These are phyloP conservation scores for Spirogloea muscicola DNA, from an alignment of 139 green algal genomes.

Conservation along the genomic window DNA sequence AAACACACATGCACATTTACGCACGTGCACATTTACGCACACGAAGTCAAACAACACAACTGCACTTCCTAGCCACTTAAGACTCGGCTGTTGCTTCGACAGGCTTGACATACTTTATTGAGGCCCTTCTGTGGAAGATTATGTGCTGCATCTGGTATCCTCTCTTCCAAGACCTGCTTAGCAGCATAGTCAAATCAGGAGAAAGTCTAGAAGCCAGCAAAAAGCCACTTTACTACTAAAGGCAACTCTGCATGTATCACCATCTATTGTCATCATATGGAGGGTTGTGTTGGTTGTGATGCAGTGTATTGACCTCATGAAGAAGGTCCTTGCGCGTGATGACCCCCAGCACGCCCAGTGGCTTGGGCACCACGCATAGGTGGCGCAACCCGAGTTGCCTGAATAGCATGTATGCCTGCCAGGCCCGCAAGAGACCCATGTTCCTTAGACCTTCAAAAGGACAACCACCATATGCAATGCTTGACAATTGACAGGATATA, in stretches of 20 bases:
- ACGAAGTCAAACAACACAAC: not conserved
- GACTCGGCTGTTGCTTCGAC: not conserved
- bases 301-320: too few species aligned
- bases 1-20: not conserved
- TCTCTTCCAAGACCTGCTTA: too few species aligned
- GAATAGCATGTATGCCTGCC: constrained; percentile 70
- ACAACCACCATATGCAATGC: too few species aligned
- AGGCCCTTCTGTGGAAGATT: too few species aligned
- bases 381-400: constrained; percentile 80
- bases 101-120: not conserved
- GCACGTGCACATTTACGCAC: not conserved
- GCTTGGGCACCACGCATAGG: constrained; percentile 74
- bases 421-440: not conserved
- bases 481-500: too few species aligned
- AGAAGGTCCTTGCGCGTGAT: constrained; percentile 91
- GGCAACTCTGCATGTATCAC: too few species aligned
- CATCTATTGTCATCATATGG: too few species aligned
- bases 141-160: too few species aligned
- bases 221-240: too few species aligned
- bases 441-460: not conserved
- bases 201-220: too few species aligned
- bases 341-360: constrained; percentile 73
- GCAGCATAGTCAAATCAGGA: too few species aligned
- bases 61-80: not conserved
- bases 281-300: too few species aligned